Evolutionary conservation across 768 basidiomycete species (phyloP), one percentile per base, ranked within the genome.

Genomic region (Lactarius deliciosus): DNA sequence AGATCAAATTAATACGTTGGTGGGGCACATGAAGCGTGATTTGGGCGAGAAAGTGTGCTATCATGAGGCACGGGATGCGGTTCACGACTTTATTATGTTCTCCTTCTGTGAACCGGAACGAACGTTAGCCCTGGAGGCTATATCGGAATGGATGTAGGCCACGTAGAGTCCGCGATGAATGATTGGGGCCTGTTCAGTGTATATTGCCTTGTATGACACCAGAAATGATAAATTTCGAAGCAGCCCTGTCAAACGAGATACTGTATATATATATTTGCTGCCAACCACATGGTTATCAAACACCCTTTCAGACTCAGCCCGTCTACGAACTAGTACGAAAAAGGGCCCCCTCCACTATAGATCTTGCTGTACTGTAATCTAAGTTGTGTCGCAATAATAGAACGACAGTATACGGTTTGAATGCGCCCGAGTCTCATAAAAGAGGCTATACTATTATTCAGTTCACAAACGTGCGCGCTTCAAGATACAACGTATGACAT

Each of bases 1-100:
- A 68, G 78, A 80, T 72, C 76, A 76, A 73, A 78, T 77, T 65
- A 72, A 72, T 60, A 71, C 64, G 9, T 59, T 76, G 57, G 60
- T 63, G 54, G 68, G 71, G 53, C 61, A 66, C 61, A 76, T 75
- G 73, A 64, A 50, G 68, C 64, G 70, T 70, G 79, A 80, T 65
- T 68, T 80, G 70, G 77, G 75, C 53, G 65, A 71, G 64, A 69
- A 72, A 58, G 63, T 74, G 53, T 64, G 45, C 32, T 76, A 76
- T 70, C 68, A 72, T 73, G 72, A 76, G 73, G 65, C 62, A 22
- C 59, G 67, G 68, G 76, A 75, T 61, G 74, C 69, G 18, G 62
- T 77, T 65, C 76, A 77, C 62, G 74, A 75, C 56, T 74, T 72
- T 50, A 50, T 74, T 6, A 45, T 65, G 10, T 66, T 75, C 32